A percentile compares a stretch with the other conserved stretches of the same genome.
Evolutionary conservation across 2,329 filamentous ascomycete genomes (phyloP).

Genomic region (Penicillium sp.): DNA sequence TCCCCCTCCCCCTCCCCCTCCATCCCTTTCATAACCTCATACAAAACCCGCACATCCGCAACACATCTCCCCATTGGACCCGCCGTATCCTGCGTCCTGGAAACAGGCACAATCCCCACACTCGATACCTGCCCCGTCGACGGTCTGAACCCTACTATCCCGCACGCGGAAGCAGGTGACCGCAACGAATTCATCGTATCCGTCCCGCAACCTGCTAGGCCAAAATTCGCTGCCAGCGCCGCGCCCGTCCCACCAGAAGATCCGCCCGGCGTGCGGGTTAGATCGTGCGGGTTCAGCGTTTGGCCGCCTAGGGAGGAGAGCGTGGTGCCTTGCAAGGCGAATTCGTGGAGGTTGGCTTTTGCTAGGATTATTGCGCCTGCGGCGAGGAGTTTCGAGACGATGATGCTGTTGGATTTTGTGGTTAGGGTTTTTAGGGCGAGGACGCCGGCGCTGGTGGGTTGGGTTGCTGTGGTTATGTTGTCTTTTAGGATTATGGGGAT

Average conservation of each 20-base stretch:
- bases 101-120: constrained; percentile 54
- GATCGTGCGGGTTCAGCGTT: constrained; percentile 64
- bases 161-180: constrained; percentile 60
- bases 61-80: constrained; percentile 53
- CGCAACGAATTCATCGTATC: constrained; percentile 62
- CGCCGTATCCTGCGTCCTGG: constrained; percentile 54
- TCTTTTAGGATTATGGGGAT: constrained; percentile 62
- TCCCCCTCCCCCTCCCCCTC: accelerated
- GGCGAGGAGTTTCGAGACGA: constrained; percentile 49
- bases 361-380: constrained; percentile 58
- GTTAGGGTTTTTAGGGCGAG: constrained; percentile 49
- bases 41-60: constrained; percentile 26
- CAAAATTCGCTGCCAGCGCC: constrained; percentile 56
- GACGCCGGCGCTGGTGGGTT: constrained; percentile 57
- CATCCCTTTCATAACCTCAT: constrained; percentile 28
- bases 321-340: constrained; percentile 61
- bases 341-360: constrained; percentile 60
- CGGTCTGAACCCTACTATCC: constrained; percentile 58
- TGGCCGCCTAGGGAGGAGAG: constrained; percentile 63
- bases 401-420: constrained; percentile 45
- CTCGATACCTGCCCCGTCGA: constrained; percentile 52
- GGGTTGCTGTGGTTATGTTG: constrained; percentile 56
- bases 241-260: constrained; percentile 62
- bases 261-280: constrained; percentile 61
- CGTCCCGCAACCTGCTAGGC: constrained; percentile 56